phyloP scores from a whole-genome alignment of 805 yeast species.

The Hanseniaspora valbyensis region DNA sequence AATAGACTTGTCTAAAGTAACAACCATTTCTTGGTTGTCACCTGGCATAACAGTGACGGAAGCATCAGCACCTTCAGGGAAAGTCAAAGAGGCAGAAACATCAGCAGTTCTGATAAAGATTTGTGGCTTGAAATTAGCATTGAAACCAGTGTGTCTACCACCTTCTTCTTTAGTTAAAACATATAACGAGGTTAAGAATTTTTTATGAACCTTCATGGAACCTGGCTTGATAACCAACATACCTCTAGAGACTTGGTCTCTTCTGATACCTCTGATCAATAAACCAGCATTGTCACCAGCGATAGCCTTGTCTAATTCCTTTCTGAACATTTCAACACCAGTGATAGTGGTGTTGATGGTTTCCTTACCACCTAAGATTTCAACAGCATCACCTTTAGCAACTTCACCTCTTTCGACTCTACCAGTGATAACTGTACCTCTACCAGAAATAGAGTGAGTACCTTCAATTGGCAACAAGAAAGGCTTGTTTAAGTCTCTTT shows the following conservation, averaged over 20 bases:
- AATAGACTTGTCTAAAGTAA: constrained; percentile 79
- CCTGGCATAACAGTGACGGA: constrained; percentile 93
- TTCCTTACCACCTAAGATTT: constrained; percentile 84
- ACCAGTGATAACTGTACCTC: constrained; percentile 99
- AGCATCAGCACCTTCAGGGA: constrained; percentile 71
- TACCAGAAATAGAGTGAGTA: constrained; percentile 95
- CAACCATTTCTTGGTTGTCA: constrained; percentile 94
- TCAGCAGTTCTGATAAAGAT: constrained; percentile 93
- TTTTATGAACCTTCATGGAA: constrained; percentile 82
- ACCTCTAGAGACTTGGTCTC: constrained; percentile 94
- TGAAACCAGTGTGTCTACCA: constrained; percentile 97
- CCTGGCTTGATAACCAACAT: constrained; percentile 94
- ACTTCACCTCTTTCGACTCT: constrained; percentile 97
- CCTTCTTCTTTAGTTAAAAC: constrained; percentile 94
- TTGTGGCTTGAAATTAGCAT: constrained; percentile 96
- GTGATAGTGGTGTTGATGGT: constrained; percentile 91
- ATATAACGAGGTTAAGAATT: constrained; percentile 87
- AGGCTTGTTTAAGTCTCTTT: constrained; percentile 90
- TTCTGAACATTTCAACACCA: constrained; percentile 99
- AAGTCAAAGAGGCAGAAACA: constrained; percentile 78
- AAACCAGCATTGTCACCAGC: constrained; percentile 99
- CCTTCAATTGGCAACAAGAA: constrained; percentile 96
- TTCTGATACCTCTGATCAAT: constrained; percentile 92
- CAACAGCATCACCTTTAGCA: constrained; percentile 97
- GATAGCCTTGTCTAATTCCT: constrained; percentile 92